A percentile compares a stretch with the other conserved stretches of the same genome.
Evolutionary conservation across 371 early-diverging fungal genomes (phyloP).

Genomic region (Mucor lusitanicus): DNA sequence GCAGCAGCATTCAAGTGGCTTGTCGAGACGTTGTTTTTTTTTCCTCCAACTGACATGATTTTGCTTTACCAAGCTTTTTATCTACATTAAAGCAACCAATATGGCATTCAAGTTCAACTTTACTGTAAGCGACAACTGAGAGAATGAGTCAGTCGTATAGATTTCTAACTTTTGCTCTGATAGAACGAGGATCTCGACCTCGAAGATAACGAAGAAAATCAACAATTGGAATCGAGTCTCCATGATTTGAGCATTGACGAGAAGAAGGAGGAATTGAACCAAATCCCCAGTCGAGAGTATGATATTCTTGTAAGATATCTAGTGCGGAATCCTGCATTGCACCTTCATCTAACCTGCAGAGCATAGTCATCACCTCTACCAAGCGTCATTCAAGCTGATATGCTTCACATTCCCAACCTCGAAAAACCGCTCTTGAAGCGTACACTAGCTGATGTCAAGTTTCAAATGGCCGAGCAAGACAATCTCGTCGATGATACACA

Average conservation of each 20-base stretch:
- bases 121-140: constrained; percentile 37
- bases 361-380: constrained; percentile 38
- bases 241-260: constrained; percentile 45
- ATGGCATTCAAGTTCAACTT: constrained; percentile 66
- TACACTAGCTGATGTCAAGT: constrained; percentile 80
- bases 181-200: constrained; percentile 60
- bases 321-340: background rate
- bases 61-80: background rate
- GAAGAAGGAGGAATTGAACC: constrained; percentile 9
- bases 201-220: constrained; percentile 47
- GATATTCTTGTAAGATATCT: constrained; percentile 34
- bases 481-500: constrained; percentile 44
- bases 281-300: constrained; percentile 35
- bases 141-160: background rate
- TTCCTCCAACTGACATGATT: background rate
- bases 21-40: background rate
- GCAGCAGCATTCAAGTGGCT: background rate
- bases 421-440: constrained; percentile 55
- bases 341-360: background rate
- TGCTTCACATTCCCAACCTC: constrained; percentile 27
- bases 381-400: constrained; percentile 42
- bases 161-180: background rate
- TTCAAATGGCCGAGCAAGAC: constrained; percentile 78
- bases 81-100: background rate
- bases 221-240: constrained; percentile 46